Conservation (phyloP, 176 grass and related monocot genomes). For the Panicum miliaceum region DNA sequence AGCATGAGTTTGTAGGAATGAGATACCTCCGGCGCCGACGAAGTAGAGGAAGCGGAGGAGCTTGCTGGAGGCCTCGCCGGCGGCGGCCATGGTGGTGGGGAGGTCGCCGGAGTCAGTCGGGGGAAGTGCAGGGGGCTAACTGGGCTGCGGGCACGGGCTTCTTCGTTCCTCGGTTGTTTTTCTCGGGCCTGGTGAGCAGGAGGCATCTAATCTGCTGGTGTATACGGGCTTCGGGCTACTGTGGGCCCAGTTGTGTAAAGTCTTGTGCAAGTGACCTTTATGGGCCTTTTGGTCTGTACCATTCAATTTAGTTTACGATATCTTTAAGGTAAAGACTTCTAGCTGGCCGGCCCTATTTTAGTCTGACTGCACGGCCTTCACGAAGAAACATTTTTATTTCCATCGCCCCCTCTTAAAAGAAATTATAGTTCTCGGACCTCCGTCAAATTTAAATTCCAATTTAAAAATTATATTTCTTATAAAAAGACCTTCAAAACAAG, state of each 20-base stretch:
- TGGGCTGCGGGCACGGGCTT: slow-evolving; percentile 12
- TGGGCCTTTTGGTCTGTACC: not conserved
- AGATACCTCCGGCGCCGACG: slow-evolving; percentile 78
- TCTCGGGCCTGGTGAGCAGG: not conserved
- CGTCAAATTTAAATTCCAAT: too few relatives aligned
- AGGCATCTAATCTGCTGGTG: too few relatives aligned
- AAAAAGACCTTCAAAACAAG: too few relatives aligned
- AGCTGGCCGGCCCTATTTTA: too few relatives aligned
- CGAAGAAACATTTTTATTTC: too few relatives aligned
- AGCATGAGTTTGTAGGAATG: not conserved
- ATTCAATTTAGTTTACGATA: too few relatives aligned
- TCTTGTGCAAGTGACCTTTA: not conserved
- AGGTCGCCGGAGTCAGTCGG: slow-evolving; percentile 16
- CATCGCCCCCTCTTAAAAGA: too few relatives aligned
- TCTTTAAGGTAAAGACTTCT: too few relatives aligned
- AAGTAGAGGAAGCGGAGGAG: slow-evolving; percentile 85
- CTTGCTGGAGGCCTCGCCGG: slow-evolving; percentile 76
- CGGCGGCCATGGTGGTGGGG: slow-evolving; percentile 37
- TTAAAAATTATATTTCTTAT: too few relatives aligned
- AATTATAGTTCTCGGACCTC: too few relatives aligned
- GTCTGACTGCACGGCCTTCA: too few relatives aligned
- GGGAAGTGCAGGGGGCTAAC: not conserved
- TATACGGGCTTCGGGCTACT: not conserved
- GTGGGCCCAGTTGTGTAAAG: not conserved
- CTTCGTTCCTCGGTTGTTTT: not conserved